A percentile compares a stretch with the other conserved stretches of the same genome.
phyloP scores from a whole-genome alignment of 805 yeast species.

The Nakazawaea ishiwadae region DNA sequence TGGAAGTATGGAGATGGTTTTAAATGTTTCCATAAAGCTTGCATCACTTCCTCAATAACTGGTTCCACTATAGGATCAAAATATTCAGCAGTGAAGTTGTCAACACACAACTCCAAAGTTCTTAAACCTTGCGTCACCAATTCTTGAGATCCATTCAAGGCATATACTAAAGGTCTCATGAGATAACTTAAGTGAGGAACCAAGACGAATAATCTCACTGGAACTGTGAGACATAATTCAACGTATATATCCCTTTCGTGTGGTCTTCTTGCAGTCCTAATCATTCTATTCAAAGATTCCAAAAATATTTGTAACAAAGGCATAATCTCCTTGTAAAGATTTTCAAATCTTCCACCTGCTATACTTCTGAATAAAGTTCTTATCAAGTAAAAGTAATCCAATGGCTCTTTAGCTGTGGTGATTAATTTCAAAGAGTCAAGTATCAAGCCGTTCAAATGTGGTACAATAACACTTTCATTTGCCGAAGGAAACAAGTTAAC shows the following conservation, averaged over 20 bases:
- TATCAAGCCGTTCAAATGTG: conserved; percentile 81
- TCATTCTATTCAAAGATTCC: conserved; percentile 79
- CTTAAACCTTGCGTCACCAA: conserved; percentile 91
- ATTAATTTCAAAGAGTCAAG: conserved; percentile 74
- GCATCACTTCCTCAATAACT: conserved; percentile 89
- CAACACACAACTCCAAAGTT: conserved; percentile 93
- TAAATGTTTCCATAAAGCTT: conserved; percentile 85
- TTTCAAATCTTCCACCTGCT: conserved; percentile 96
- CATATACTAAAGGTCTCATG: conserved; percentile 88
- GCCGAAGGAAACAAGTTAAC: conserved; percentile 85
- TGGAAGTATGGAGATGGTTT: conserved; percentile 93
- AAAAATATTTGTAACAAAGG: conserved; percentile 84
- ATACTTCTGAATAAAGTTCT: conserved; percentile 89
- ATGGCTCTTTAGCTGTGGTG: conserved; percentile 85
- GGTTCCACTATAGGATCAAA: conserved; percentile 98
- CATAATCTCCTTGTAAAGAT: conserved; percentile 85
- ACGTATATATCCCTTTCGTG: conserved; percentile 93
- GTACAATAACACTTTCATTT: conserved; percentile 83
- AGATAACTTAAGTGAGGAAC: conserved; percentile 88
- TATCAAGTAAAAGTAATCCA: conserved; percentile 82
- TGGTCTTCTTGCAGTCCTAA: conserved; percentile 77
- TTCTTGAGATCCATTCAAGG: conserved; percentile 86
- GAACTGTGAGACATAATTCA: conserved; percentile 91
- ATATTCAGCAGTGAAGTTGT: conserved; percentile 91
- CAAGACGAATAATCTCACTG: conserved; percentile 87